Evolutionary conservation across 148 eudicot species (phyloP).

Genomic region (Rhododendron williamsianum): DNA sequence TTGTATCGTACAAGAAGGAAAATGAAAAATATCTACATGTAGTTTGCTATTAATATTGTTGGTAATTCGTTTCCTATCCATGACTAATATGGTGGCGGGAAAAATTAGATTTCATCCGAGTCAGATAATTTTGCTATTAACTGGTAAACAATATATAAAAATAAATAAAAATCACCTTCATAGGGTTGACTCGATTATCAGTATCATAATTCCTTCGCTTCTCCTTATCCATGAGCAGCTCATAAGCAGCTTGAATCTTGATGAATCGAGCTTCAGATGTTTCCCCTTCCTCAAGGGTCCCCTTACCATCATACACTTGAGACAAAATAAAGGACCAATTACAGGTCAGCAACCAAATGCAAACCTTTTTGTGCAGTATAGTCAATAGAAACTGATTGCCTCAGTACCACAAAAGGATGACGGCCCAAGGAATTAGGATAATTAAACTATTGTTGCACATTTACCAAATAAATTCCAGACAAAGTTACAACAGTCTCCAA

Average conservation of each 20-base stretch:
- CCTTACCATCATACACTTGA: conserved; percentile 90
- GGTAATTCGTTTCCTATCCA: not conserved
- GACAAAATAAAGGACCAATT: conserved; percentile 19
- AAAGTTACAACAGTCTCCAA: not conserved
- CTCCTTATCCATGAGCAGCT: conserved; percentile 75
- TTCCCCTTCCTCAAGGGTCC: conserved; percentile 92
- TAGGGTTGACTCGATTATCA: conserved; percentile 79
- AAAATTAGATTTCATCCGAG: not conserved
- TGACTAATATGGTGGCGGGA: not conserved
- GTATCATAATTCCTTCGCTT: conserved; percentile 67
- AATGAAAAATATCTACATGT: not conserved
- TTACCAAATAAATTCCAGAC: not conserved
- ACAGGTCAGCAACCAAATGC: conserved; percentile 6
- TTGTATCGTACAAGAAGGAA: not conserved
- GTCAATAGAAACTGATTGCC: not conserved
- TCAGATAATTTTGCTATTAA: not conserved
- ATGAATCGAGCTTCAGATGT: conserved; percentile 94
- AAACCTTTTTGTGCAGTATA: not conserved
- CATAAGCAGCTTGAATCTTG: conserved; percentile 98
- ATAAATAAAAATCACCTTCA: conserved; percentile 60
- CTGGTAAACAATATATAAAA: not conserved
- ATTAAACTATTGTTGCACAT: not conserved
- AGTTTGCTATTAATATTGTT: not conserved
- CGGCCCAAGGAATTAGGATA: not conserved
- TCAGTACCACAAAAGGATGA: not conserved